These are phyloP conservation scores for Limnomonas spitsbergensis DNA, from an alignment of 139 green algal genomes.

Conservation along the genomic window DNA sequence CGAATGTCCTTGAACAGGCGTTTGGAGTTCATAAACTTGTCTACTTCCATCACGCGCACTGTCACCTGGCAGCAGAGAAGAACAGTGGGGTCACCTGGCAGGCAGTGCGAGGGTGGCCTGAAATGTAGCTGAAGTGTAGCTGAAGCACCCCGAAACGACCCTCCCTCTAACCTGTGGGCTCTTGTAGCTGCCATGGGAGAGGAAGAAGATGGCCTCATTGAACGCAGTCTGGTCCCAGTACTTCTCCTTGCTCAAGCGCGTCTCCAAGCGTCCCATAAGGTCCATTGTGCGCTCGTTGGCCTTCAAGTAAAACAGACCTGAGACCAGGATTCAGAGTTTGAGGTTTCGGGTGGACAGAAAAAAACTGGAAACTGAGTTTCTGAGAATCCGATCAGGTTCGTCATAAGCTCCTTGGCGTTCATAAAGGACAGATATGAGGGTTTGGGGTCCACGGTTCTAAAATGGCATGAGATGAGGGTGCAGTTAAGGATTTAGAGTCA, in stretches of 20 bases:
- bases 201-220: slow-evolving; percentile 90
- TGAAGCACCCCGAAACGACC: too few species aligned
- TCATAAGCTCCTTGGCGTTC: too few species aligned
- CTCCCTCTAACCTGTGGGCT: slow-evolving; percentile 46
- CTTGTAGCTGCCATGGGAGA: slow-evolving; percentile 75
- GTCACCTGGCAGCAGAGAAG: slow-evolving; percentile 36
- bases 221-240: slow-evolving; percentile 88
- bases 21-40: slow-evolving; percentile 88
- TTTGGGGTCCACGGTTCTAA: too few species aligned
- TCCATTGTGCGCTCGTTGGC: slow-evolving; percentile 63
- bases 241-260: slow-evolving; percentile 65
- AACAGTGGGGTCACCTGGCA: neutral
- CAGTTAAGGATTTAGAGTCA: too few species aligned
- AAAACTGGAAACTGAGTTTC: too few species aligned
- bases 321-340: neutral
- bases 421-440: too few species aligned
- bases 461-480: too few species aligned
- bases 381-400: too few species aligned
- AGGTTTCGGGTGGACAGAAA: too few species aligned
- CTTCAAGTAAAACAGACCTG: slow-evolving; percentile 77
- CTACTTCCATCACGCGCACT: slow-evolving; percentile 75
- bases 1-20: slow-evolving; percentile 69
- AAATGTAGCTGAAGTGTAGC: too few species aligned
- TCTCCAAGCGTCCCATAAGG: slow-evolving; percentile 46
- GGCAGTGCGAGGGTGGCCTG: too few species aligned